Evolutionary conservation across 179 eudicot genomes (phyloP).

Genomic region (Dionaea muscipula): DNA sequence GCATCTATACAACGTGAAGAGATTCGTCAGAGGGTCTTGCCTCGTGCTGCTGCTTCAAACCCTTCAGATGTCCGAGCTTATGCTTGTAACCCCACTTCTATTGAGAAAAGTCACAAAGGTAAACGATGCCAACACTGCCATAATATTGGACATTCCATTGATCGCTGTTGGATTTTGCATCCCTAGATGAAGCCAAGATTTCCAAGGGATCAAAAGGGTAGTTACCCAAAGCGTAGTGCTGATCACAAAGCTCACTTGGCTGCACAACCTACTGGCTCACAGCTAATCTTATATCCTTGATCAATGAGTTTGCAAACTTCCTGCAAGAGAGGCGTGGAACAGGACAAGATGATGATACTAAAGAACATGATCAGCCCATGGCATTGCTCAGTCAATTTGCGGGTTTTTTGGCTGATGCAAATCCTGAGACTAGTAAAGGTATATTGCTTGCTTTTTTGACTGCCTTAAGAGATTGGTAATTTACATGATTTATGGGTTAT

Average conservation of each 20-base stretch:
- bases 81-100: neutral
- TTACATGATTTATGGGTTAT: neutral
- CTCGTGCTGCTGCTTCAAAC: neutral
- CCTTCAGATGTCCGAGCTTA: neutral
- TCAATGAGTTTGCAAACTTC: neutral
- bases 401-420: neutral
- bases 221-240: neutral
- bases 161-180: neutral
- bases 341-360: too few species aligned
- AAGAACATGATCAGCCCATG: neutral
- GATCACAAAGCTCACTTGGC: neutral
- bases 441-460: neutral
- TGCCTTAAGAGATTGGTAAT: neutral
- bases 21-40: neutral
- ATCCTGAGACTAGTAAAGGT: neutral
- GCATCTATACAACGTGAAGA: neutral
- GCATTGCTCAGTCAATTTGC: neutral
- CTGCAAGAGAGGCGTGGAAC: neutral
- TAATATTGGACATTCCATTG: neutral
- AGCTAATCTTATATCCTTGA: neutral
- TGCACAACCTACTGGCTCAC: neutral
- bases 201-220: neutral
- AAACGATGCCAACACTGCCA: neutral
- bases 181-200: neutral
- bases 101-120: neutral